Conservation (phyloP, 495 filamentous ascomycete genomes). For the Tuber brumale region DNA sequence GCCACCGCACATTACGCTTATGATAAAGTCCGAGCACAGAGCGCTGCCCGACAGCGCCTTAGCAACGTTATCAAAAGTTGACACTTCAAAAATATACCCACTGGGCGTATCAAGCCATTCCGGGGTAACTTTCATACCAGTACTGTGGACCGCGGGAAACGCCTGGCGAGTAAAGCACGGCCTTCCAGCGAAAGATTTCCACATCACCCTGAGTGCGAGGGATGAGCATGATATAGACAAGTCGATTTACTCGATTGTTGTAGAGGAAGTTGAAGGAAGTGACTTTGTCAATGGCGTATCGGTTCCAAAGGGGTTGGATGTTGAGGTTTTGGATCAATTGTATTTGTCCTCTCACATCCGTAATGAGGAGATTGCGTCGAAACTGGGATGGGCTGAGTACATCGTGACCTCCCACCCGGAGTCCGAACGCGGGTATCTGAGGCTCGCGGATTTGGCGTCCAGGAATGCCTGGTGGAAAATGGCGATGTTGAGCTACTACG, state of each 20-base stretch:
- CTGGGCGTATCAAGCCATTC: not conserved
- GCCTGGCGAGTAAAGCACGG: slow-evolving; percentile 19
- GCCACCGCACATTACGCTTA: slow-evolving; percentile 11
- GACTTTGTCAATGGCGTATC: not conserved
- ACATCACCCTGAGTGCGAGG: slow-evolving; percentile 4
- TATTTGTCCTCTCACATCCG: slow-evolving; percentile 13
- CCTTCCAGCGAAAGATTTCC: slow-evolving; percentile 10
- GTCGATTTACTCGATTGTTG: slow-evolving; percentile 6
- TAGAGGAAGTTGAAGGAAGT: not conserved
- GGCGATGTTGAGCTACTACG: slow-evolving; percentile 12
- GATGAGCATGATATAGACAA: slow-evolving; percentile 10
- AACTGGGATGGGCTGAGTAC: slow-evolving; percentile 4
- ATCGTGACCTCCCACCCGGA: slow-evolving; percentile 2
- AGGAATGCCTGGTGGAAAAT: slow-evolving; percentile 6
- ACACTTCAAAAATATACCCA: slow-evolving; percentile 9
- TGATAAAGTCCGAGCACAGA: slow-evolving; percentile 11
- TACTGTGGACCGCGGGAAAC: slow-evolving; percentile 22
- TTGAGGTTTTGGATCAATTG: slow-evolving; percentile 18
- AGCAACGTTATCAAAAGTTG: slow-evolving; percentile 1
- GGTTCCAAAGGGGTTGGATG: not conserved
- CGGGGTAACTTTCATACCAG: slow-evolving; percentile 6
- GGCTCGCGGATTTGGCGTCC: slow-evolving; percentile 12
- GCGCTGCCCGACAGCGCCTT: not conserved
- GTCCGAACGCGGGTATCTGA: slow-evolving; percentile 17
- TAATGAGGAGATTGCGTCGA: not conserved